These are phyloP conservation scores for Simplicillium sp. DNA, from an alignment of 2,329 filamentous ascomycete species.

Conservation along the genomic window DNA sequence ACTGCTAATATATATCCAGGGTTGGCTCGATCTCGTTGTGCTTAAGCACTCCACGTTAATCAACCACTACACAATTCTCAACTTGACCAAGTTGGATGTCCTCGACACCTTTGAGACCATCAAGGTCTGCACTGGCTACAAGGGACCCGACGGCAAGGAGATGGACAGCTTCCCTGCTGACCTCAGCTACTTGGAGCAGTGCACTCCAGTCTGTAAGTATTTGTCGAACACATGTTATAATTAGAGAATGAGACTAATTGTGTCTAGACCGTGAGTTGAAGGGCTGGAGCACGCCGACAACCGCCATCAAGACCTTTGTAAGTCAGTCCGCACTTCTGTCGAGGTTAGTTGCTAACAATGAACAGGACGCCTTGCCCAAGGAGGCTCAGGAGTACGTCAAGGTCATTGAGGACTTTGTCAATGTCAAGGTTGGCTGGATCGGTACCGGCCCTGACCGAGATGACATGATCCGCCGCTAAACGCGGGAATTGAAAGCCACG, in stretches of 20 bases:
- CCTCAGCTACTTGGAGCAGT: conserved; percentile 39
- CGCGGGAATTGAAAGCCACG: no score
- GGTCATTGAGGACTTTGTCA: conserved; percentile 55
- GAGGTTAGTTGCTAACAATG: no score
- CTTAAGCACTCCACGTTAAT: conserved; percentile 53
- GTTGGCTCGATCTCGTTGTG: conserved; percentile 55
- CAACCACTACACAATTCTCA: conserved; percentile 57
- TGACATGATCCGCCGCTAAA: no score
- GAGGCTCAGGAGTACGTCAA: conserved; percentile 57
- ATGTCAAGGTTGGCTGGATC: conserved; percentile 34
- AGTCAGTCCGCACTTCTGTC: no score
- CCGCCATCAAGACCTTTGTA: conserved; percentile 41
- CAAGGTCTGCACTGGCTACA: conserved; percentile 67
- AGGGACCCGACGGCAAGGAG: conserved; percentile 20
- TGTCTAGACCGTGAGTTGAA: conserved; percentile 59
- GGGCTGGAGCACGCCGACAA: conserved; percentile 60
- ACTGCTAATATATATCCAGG: background rate
- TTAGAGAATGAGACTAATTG: conserved; percentile 25
- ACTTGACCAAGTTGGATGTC: conserved; percentile 46
- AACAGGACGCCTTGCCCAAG: conserved; percentile 47
- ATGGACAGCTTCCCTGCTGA: conserved; percentile 53
- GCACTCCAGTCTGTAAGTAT: no score
- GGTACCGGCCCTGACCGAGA: conserved; percentile 1
- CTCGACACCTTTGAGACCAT: conserved; percentile 66
- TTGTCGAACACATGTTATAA: no score